Conservation (phyloP, 345 rosid species). For the Camelina laxa region DNA sequence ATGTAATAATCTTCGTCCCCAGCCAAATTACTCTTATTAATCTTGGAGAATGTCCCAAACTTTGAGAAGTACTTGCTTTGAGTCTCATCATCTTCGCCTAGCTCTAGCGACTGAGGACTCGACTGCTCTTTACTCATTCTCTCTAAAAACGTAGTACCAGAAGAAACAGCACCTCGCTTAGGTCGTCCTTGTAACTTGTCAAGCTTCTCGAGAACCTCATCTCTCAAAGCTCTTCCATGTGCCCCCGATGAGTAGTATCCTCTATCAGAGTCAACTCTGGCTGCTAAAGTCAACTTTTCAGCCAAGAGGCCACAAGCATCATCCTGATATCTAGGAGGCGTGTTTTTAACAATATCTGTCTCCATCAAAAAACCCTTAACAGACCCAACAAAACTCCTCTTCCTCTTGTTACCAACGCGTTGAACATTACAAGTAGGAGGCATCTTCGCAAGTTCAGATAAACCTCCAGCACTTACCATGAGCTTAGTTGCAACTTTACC, state of each 20-base stretch:
- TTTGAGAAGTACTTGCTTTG: too few species aligned
- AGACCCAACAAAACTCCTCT: conserved; percentile 39
- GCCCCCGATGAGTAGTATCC: neutral
- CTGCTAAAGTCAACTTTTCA: neutral
- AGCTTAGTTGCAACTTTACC: conserved; percentile 83
- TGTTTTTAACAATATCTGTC: neutral
- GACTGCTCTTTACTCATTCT: too few species aligned
- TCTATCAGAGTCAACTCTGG: neutral
- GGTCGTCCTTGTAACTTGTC: conserved; percentile 31
- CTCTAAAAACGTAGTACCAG: too few species aligned
- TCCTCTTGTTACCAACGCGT: conserved; percentile 79
- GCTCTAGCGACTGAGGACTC: too few species aligned
- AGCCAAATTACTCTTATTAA: too few species aligned
- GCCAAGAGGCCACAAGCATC: neutral
- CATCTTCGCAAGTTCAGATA: conserved; percentile 72
- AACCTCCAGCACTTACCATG: conserved; percentile 88
- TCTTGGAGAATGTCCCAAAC: too few species aligned
- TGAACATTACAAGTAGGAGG: conserved; percentile 60
- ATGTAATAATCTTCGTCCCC: too few species aligned
- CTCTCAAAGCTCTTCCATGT: neutral
- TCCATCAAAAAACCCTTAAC: neutral
- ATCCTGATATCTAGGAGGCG: neutral
- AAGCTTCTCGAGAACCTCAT: neutral
- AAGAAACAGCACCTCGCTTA: too few species aligned
- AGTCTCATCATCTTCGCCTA: too few species aligned